Conservation (phyloP, 2,329 filamentous ascomycete genomes). For the Graphilbum ipis-grandicollis region DNA sequence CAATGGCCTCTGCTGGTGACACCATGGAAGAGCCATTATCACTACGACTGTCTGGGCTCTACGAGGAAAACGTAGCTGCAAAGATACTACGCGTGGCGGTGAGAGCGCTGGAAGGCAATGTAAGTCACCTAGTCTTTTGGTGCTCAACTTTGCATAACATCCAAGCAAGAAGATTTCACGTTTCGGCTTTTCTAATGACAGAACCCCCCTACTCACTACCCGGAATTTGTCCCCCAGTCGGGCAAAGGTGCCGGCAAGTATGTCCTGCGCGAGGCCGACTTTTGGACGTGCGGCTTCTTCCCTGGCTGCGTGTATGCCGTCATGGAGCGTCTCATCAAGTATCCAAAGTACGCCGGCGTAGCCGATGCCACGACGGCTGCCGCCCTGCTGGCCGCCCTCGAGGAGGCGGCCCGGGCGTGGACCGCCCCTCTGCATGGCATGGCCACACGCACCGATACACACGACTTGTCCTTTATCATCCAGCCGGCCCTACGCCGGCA, state of each 20-base stretch:
- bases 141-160: too few relatives aligned
- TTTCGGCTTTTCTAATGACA: conserved; percentile 1
- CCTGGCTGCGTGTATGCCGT: conserved; percentile 18
- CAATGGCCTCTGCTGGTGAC: neutral
- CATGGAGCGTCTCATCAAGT: conserved; percentile 16
- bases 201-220: conserved; percentile 10
- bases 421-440: conserved; percentile 18
- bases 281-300: conserved; percentile 23
- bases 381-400: conserved; percentile 11
- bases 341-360: conserved; percentile 10
- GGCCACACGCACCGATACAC: conserved; percentile 27
- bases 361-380: conserved; percentile 3
- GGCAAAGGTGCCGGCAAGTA: conserved; percentile 8
- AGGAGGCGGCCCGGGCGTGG: conserved; percentile 14
- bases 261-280: conserved; percentile 9
- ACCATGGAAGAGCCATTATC: neutral
- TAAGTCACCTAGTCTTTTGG: too few relatives aligned
- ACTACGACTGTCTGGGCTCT: conserved; percentile 7
- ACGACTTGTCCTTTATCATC: conserved; percentile 37
- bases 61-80: conserved; percentile 9
- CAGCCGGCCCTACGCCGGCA: conserved; percentile 28
- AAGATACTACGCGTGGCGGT: conserved; percentile 10
- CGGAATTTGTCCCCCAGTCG: conserved; percentile 11
- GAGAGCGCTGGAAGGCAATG: conserved; percentile 5
- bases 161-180: too few relatives aligned